These are phyloP conservation scores for Yamadazyma scolyti DNA, from an alignment of 805 yeast genomes.

Conservation along the genomic window DNA sequence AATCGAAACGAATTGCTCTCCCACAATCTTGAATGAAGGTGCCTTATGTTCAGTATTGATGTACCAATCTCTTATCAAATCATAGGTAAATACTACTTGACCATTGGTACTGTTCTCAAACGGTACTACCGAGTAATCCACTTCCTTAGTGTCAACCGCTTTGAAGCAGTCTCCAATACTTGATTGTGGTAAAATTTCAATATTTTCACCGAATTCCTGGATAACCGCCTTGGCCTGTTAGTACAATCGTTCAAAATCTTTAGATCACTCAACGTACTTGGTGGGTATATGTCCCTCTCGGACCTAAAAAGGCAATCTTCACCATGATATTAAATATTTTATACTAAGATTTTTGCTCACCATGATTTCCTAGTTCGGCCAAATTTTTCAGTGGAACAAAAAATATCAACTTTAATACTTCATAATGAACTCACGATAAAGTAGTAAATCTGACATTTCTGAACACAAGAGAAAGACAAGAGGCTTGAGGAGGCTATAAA, in stretches of 20 bases:
- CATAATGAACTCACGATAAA: too few species aligned
- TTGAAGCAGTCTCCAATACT: conserved; percentile 63
- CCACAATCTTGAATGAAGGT: conserved; percentile 51
- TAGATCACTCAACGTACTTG: conserved; percentile 57
- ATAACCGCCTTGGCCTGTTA: conserved; percentile 33
- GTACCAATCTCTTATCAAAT: conserved; percentile 69
- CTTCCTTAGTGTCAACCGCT: conserved; percentile 37
- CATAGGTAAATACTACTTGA: conserved; percentile 82
- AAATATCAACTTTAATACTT: too few species aligned
- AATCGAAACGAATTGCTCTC: conserved; percentile 78
- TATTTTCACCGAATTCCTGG: conserved; percentile 48
- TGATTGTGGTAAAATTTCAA: conserved; percentile 31
- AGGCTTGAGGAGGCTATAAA: too few species aligned
- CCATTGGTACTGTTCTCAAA: conserved; percentile 95
- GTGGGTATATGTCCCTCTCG: conserved; percentile 89
- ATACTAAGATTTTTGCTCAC: too few species aligned
- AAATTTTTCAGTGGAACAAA: too few species aligned
- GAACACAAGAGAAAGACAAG: too few species aligned
- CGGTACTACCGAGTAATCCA: conserved; percentile 80
- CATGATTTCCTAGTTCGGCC: too few species aligned
- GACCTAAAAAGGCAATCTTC: conserved; percentile 79
- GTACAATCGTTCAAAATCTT: too few species aligned
- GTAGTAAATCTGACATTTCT: too few species aligned
- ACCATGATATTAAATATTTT: conserved; percentile 9
- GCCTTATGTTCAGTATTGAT: conserved; percentile 13